phyloP scores from a whole-genome alignment of 805 yeast genomes.

The Nakazawaea molendinolei region DNA sequence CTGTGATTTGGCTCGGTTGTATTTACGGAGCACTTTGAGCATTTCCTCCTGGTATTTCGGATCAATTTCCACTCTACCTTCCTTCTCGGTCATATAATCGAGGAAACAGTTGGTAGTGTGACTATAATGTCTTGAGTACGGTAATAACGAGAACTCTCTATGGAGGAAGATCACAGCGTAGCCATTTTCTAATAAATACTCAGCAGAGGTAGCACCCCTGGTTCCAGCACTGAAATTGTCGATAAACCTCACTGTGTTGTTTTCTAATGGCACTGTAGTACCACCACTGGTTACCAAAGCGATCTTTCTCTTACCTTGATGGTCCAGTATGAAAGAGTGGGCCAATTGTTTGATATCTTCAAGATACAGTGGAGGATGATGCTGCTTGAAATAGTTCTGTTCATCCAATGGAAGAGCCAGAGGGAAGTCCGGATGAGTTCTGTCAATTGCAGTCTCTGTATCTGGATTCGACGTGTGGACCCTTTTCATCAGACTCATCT shows the following conservation, averaged over 20 bases:
- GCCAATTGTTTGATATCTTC: constrained; percentile 53
- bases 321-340: constrained; percentile 52
- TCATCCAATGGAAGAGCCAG: constrained; percentile 72
- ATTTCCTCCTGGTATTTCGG: constrained; percentile 55
- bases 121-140: constrained; percentile 85
- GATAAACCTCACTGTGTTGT: constrained; percentile 92
- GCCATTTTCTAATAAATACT: constrained; percentile 75
- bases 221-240: constrained; percentile 98
- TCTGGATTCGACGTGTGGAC: constrained; percentile 68
- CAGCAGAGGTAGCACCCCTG: constrained; percentile 95
- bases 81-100: constrained; percentile 62
- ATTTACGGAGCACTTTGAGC: constrained; percentile 52
- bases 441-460: constrained; percentile 68
- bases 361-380: constrained; percentile 69
- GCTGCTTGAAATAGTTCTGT: constrained; percentile 65
- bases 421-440: constrained; percentile 68
- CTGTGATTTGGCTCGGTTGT: constrained; percentile 40
- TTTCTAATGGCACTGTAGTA: constrained; percentile 95
- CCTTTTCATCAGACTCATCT: constrained; percentile 12
- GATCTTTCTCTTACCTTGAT: constrained; percentile 43
- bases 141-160: constrained; percentile 85
- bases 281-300: constrained; percentile 95
- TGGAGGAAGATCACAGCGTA: constrained; percentile 92
- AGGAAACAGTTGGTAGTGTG: constrained; percentile 81
- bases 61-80: constrained; percentile 55